phyloP scores from a whole-genome alignment of 2,329 filamentous ascomycete genomes.

The Lachnellula arida region DNA sequence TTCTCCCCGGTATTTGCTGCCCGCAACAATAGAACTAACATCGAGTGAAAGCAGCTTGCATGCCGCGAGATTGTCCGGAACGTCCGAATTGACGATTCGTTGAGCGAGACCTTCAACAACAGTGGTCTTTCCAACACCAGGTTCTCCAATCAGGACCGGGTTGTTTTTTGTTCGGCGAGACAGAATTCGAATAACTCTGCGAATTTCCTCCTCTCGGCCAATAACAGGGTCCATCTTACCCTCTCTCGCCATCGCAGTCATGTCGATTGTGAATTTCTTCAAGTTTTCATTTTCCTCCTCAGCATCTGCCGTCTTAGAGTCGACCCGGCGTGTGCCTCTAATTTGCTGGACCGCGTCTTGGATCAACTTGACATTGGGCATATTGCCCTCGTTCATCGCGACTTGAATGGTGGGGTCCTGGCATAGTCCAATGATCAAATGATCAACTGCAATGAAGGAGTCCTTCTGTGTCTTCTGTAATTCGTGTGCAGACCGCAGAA shows the following conservation, averaged over 20 bases:
- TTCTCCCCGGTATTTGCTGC: conserved; percentile 97
- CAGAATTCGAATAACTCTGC: conserved; percentile 84
- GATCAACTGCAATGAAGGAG: conserved; percentile 88
- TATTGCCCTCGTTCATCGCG: conserved; percentile 77
- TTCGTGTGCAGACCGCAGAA: conserved; percentile 80
- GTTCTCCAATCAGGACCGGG: conserved; percentile 94
- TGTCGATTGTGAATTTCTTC: conserved; percentile 97
- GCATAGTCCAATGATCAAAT: conserved; percentile 79
- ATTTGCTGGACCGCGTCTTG: conserved; percentile 89
- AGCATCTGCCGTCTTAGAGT: conserved; percentile 91
- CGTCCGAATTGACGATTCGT: conserved; percentile 93
- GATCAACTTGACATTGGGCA: conserved; percentile 86
- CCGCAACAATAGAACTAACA: conserved; percentile 89
- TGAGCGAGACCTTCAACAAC: conserved; percentile 94
- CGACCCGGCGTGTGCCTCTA: conserved; percentile 85
- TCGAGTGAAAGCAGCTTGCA: conserved; percentile 94
- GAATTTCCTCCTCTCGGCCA: conserved; percentile 91
- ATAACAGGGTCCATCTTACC: conserved; percentile 98
- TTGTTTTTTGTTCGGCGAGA: conserved; percentile 98
- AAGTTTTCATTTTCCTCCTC: conserved; percentile 93
- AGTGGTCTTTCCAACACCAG: conserved; percentile 97
- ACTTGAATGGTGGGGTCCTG: conserved; percentile 73
- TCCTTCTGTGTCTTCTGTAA: conserved; percentile 98
- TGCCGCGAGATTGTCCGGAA: conserved; percentile 88
- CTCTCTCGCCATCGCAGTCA: conserved; percentile 93